A percentile compares a stretch with the other conserved stretches of the same genome.
Evolutionary conservation across 345 rosid genomes (phyloP).

Genomic region (Brassica carinata): DNA sequence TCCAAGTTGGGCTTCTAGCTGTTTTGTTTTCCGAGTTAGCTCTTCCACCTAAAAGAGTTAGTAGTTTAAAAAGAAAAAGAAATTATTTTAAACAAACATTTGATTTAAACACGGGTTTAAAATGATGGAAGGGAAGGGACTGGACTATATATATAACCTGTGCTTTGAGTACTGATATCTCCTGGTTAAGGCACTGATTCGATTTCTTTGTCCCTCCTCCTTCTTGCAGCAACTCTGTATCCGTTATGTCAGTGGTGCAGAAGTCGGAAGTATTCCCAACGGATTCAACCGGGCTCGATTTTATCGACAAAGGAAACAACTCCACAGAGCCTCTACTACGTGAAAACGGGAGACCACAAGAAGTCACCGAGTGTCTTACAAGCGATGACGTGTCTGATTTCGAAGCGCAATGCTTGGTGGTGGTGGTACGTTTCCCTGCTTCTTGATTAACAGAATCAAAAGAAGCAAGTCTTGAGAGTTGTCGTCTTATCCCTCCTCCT

Average conservation of each 20-base stretch:
- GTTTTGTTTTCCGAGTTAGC: conserved; percentile 51
- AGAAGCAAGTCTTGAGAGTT: conserved; percentile 50
- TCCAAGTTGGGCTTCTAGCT: conserved; percentile 58
- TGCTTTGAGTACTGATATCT: conserved; percentile 58
- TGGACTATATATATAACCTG: conserved; percentile 48
- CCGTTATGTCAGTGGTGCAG: conserved; percentile 34
- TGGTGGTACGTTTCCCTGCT: conserved; percentile 18
- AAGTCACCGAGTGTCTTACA: conserved; percentile 46
- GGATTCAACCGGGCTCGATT: conserved; percentile 55
- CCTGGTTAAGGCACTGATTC: conserved; percentile 46
- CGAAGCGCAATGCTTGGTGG: conserved; percentile 42
- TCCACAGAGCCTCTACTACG: conserved; percentile 49
- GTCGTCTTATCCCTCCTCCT: conserved; percentile 19
- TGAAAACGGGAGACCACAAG: conserved; percentile 43
- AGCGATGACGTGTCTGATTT: conserved; percentile 49
- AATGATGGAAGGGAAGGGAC: not conserved
- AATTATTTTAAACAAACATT: not conserved
- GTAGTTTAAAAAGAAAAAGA: not conserved
- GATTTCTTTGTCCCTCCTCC: conserved; percentile 50
- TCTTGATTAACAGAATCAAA: conserved; percentile 51
- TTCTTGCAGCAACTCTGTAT: conserved; percentile 48
- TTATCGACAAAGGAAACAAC: conserved; percentile 49
- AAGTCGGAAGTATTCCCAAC: conserved; percentile 47
- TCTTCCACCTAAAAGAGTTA: conserved; percentile 57
- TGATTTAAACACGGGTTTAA: not conserved